Evolutionary conservation across 257 asterid species (phyloP).

Genomic region (Capsicum baccatum): DNA sequence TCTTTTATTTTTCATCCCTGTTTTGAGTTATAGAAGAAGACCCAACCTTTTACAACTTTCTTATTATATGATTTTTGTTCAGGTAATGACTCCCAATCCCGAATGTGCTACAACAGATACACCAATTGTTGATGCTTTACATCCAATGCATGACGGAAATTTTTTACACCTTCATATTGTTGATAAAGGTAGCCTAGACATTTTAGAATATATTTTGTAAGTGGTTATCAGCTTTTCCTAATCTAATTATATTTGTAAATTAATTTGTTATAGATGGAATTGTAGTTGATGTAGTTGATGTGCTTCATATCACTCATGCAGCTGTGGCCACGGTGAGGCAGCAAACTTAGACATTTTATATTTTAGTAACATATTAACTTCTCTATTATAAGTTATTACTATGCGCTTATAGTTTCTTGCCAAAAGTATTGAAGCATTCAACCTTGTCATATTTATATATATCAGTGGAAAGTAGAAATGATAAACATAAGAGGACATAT

Average conservation of each 20-base stretch:
- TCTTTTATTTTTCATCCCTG: not conserved
- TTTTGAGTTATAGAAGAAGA: not conserved
- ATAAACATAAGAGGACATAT: too few relatives aligned
- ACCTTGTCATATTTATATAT: too few relatives aligned
- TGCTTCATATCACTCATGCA: too few relatives aligned
- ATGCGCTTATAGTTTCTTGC: too few relatives aligned
- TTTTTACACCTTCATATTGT: conserved; percentile 90
- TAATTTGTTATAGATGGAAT: conserved; percentile 63
- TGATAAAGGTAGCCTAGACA: conserved; percentile 64
- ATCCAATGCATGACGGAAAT: conserved; percentile 90
- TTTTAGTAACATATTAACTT: too few relatives aligned
- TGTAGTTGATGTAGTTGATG: conserved; percentile 41
- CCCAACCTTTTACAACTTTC: not conserved
- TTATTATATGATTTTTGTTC: conserved; percentile 23
- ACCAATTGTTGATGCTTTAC: conserved; percentile 93
- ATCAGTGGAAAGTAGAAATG: too few relatives aligned
- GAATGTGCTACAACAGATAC: conserved; percentile 87
- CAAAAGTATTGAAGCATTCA: too few relatives aligned
- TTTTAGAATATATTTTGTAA: not conserved
- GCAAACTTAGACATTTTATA: too few relatives aligned
- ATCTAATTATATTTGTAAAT: not conserved
- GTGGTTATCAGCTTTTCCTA: not conserved
- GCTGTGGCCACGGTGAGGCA: too few relatives aligned
- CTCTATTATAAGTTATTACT: too few relatives aligned
- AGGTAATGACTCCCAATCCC: conserved; percentile 97